Evolutionary conservation across 2,329 filamentous ascomycete genomes (phyloP), one percentile per base, ranked within the genome.

Genomic region (Biscogniauxia marginata): DNA sequence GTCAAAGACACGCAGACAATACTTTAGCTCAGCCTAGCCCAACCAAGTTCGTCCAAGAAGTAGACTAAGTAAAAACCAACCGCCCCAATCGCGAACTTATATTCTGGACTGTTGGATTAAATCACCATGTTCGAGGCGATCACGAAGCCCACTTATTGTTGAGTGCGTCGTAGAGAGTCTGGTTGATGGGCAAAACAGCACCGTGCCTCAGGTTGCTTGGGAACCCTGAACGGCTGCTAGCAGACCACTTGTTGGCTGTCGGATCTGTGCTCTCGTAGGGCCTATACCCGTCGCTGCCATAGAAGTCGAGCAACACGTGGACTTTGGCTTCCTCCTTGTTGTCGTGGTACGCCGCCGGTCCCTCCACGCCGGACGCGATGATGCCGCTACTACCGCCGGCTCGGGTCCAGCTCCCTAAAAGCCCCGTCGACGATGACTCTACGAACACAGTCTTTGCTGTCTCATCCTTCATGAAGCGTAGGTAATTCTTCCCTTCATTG

Each of bases 381-480:
- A 73, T 72, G 0, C 77, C 76, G 3, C 55, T 61, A 7, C 65
- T 62, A 2, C 78, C 79, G 1, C 77, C 79, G 0, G 77, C 76
- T 0, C 79, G 71, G 0, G 75, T 78, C 79, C 80, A 84, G 1
- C 71, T 76, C 0, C 81, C 80, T 53, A 82, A 80, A 0, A 84
- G 66, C 0, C 81, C 82, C 0, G 63, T 73, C 0, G 75, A 74
- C 3, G 75, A 77, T 49, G 76, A 74, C 60, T 84, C 80, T 25
- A 76, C 73, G 56, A 80, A 84, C 20, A 84, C 79, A 0, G 74
- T 77, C 59, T 80, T 80, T 2, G 71, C 74, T 1, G 75, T 74
- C 64, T 84, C 80, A 66, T 84, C 79, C 61, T 84, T 84, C 69
- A 84, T 72, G 68, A 84, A 84, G 46, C 81, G 76, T 5, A 79